Percentiles rank a stretch among this genome's conserved stretches.
Evolutionary conservation across 352 stramenopile genomes (phyloP).

Genomic region (Phytophthora constricta): DNA sequence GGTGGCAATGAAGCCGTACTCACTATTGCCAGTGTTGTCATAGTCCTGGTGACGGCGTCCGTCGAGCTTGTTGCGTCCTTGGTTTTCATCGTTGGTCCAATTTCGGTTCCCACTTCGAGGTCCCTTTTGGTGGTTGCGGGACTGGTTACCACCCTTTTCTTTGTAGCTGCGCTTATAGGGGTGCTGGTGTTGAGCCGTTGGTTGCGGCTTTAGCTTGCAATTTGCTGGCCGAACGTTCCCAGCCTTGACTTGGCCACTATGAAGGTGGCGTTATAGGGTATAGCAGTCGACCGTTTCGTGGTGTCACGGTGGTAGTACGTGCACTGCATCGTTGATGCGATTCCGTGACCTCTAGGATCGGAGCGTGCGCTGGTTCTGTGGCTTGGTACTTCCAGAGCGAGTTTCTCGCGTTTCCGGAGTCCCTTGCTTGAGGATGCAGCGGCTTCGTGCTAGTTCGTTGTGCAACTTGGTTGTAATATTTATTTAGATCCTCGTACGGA

Average conservation of each 20-base stretch:
- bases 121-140: background rate
- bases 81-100: background rate
- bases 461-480: constrained; percentile 9
- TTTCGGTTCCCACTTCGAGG: background rate
- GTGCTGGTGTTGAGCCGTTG: background rate
- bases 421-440: constrained; percentile 17
- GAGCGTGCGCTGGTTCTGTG: background rate
- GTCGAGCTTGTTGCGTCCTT: constrained; percentile 7
- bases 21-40: background rate
- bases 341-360: background rate
- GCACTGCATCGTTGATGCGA: constrained; percentile 7
- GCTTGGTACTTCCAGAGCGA: constrained; percentile 4
- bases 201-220: constrained; percentile 14
- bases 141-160: background rate
- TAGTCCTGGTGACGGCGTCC: background rate
- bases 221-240: constrained; percentile 19
- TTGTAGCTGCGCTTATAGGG: constrained; percentile 9
- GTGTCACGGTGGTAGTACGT: constrained; percentile 12
- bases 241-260: constrained; percentile 12
- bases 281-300: constrained; percentile 22
- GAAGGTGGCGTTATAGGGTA: constrained; percentile 16
- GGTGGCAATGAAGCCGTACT: constrained; percentile 21
- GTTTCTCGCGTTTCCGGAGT: constrained; percentile 14
- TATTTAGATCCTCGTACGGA: constrained; percentile 17
- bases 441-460: constrained; percentile 11